Conservation (phyloP, 352 stramenopile genomes). For the Peronospora belbahrii region DNA sequence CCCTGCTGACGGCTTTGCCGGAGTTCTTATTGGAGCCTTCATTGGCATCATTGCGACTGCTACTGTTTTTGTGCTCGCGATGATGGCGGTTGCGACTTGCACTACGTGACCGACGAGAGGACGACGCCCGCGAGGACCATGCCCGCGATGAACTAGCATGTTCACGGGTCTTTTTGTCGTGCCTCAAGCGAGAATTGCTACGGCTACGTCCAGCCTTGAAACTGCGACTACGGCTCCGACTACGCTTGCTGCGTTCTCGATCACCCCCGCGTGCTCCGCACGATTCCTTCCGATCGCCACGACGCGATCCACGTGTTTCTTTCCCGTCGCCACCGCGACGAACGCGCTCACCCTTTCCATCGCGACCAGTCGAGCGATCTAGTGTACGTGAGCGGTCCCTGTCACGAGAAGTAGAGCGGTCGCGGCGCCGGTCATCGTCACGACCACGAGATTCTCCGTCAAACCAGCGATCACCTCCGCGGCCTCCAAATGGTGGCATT, state of each 20-base stretch:
- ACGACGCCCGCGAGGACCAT: slow-evolving; percentile 20
- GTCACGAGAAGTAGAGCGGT: slow-evolving; percentile 31
- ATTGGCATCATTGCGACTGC: slow-evolving; percentile 14
- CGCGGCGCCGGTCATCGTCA: slow-evolving; percentile 38
- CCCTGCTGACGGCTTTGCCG: slow-evolving; percentile 17
- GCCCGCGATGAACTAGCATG: slow-evolving; percentile 22
- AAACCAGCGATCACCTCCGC: slow-evolving; percentile 35
- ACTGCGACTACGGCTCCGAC: slow-evolving; percentile 36
- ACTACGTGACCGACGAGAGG: slow-evolving; percentile 40
- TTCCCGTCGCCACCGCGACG: slow-evolving; percentile 28
- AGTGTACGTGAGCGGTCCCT: slow-evolving; percentile 22
- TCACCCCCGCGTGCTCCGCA: slow-evolving; percentile 22
- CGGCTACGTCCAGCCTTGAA: slow-evolving; percentile 35
- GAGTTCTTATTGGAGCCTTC: slow-evolving; percentile 13
- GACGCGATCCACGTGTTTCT: slow-evolving; percentile 18
- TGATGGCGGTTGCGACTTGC: slow-evolving; percentile 34
- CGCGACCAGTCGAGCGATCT: slow-evolving; percentile 18
- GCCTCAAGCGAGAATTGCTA: slow-evolving; percentile 36
- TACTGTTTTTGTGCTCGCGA: slow-evolving; percentile 22
- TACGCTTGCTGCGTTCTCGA: slow-evolving; percentile 27
- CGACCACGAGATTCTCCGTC: slow-evolving; percentile 26
- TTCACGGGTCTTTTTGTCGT: slow-evolving; percentile 33
- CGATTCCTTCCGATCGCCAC: slow-evolving; percentile 24
- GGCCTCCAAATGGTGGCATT: slow-evolving; percentile 39
- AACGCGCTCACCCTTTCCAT: slow-evolving; percentile 31